Evolutionary conservation across 2,329 filamentous ascomycete species (phyloP).

Genomic region (Sporothrix curviconia): DNA sequence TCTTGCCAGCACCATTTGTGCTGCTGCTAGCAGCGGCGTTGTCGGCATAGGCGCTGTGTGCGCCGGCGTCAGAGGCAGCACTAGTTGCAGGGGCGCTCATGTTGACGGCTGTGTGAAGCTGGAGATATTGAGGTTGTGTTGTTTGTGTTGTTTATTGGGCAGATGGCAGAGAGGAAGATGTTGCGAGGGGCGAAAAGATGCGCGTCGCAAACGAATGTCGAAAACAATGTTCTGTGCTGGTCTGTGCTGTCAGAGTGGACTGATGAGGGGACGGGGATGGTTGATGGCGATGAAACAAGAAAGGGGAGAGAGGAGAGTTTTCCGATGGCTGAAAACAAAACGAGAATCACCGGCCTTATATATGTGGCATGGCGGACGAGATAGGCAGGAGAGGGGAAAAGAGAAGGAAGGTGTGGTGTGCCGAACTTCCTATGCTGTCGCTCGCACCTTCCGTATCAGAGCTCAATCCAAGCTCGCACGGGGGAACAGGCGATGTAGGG

Average conservation of each 20-base stretch:
- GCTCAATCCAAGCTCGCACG: too few relatives aligned
- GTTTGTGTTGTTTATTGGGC: too few relatives aligned
- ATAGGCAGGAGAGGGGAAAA: neutral
- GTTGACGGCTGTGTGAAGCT: neutral
- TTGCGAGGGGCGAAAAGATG: too few relatives aligned
- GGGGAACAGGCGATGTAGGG: neutral
- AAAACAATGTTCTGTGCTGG: neutral
- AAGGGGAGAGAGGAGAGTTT: neutral
- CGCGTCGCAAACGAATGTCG: too few relatives aligned
- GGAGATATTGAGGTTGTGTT: too few relatives aligned
- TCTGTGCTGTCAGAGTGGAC: neutral
- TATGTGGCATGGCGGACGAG: neutral
- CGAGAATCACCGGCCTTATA: constrained; percentile 2
- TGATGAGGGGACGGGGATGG: neutral
- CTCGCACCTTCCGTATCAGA: too few relatives aligned
- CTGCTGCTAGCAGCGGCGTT: neutral
- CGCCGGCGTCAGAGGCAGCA: neutral
- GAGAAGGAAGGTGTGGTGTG: neutral
- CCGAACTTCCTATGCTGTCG: neutral
- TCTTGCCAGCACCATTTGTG: neutral
- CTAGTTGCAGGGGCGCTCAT: neutral
- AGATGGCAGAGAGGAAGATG: too few relatives aligned
- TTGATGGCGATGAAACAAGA: neutral
- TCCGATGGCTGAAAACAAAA: neutral
- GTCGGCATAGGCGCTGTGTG: neutral